These are phyloP conservation scores for Yamadazyma philogaea DNA, from an alignment of 805 yeast genomes.

Conservation along the genomic window DNA sequence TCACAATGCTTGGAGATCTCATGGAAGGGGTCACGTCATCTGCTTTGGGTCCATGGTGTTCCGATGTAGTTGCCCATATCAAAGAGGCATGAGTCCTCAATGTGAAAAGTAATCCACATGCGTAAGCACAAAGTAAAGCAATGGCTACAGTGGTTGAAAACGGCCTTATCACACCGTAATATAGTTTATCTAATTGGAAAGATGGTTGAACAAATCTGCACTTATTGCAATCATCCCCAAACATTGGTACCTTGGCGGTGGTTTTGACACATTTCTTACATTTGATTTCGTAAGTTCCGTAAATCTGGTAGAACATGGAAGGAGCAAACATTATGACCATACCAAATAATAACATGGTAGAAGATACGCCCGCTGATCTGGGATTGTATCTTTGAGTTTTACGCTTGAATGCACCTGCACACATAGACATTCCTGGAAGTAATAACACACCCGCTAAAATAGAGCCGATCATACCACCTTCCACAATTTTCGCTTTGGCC, in stretches of 20 bases:
- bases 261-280: conserved; percentile 54
- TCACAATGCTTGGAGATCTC: conserved; percentile 38
- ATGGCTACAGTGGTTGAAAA: conserved; percentile 78
- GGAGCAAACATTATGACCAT: conserved; percentile 91
- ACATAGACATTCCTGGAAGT: conserved; percentile 94
- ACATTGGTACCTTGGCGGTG: not conserved
- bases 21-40: conserved; percentile 22
- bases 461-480: conserved; percentile 94
- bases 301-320: conserved; percentile 82
- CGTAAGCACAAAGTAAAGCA: conserved; percentile 77
- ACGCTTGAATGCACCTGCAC: conserved; percentile 90
- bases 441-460: conserved; percentile 87
- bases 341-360: conserved; percentile 91
- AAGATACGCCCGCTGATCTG: conserved; percentile 92
- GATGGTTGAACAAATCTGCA: conserved; percentile 81
- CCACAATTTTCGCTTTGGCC: conserved; percentile 83
- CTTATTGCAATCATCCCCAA: conserved; percentile 50
- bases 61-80: conserved; percentile 75
- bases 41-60: conserved; percentile 20
- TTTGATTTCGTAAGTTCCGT: conserved; percentile 77
- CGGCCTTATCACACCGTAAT: conserved; percentile 69
- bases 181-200: conserved; percentile 64
- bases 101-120: conserved; percentile 88
- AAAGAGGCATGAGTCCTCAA: conserved; percentile 93
- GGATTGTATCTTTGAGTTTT: conserved; percentile 96